Evolutionary conservation across 306 rosid species (phyloP), one percentile per base, ranked within the genome.

Genomic region (Acacia acuminata): DNA sequence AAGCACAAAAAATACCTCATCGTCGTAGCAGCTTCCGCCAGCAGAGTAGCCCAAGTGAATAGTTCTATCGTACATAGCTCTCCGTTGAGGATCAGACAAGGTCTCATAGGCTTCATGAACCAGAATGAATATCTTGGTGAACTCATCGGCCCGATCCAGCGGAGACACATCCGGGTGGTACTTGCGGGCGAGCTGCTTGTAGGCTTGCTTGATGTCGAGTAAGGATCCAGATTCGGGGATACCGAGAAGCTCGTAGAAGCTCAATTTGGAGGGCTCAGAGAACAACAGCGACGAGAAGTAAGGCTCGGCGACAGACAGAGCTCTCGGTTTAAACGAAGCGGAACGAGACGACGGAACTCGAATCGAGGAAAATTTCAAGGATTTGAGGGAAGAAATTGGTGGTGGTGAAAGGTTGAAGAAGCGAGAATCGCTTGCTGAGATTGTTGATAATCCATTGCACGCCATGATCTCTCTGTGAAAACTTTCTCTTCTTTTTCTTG

Each of bases 151-250:
- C 89, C 86, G 90, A 82, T 34, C 99, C 80, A 96, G 91, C 1
- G 99, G 99, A 3, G 99, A 93, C 19, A 95, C 98, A 36, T 95
- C 99, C 19, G 98, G 98, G 74, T 95, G 99, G 79, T 93, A 93
- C 85, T 93, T 92, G 58, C 94, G 82, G 15, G 93, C 99, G 0
- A 93, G 89, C 42, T 92, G 93, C 86, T 90, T 95, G 83, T 95
- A 95, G 5, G 98, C 99, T 32, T 71, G 88, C 87, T 95, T 95
- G 68, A 95, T 95, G 65, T 95, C 96, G 44, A 19, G 73, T 56
- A 84, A 17, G 6, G 99, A 90, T 60, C 90, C 99, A 7, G 93
- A 83, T 84, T 87, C 87, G 2, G 93, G 77, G 4, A 95, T 90
- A 0, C 98, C 98, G 10, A 95, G 89, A 16, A 93, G 88, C 47